Conservation (phyloP, 1,284 basidiomycete species). For the Fomitiporia mediterranea region DNA sequence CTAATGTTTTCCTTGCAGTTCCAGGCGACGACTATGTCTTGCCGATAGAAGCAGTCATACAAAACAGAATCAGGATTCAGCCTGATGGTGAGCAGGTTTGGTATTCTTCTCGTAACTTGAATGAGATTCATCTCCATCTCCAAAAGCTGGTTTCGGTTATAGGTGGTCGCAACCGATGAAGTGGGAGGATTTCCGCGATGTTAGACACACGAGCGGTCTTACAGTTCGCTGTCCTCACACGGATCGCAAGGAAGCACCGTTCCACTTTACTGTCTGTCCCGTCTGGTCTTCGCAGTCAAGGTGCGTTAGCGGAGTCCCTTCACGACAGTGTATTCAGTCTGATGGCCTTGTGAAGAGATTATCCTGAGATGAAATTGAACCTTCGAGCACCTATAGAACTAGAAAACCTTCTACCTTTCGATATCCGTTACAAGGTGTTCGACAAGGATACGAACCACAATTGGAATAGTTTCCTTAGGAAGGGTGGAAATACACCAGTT, state of each 20-base stretch:
- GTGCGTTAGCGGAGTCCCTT: too few relatives aligned
- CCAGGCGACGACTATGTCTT: conserved; percentile 89
- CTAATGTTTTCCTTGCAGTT: conserved; percentile 33
- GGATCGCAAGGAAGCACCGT: conserved; percentile 82
- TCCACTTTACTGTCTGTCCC: conserved; percentile 94
- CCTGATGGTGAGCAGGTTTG: conserved; percentile 74
- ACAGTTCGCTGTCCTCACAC: conserved; percentile 82
- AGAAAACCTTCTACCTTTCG: conserved; percentile 95
- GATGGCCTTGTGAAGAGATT: conserved; percentile 35
- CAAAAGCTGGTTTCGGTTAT: conserved; percentile 87
- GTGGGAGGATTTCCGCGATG: conserved; percentile 78
- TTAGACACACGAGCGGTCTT: conserved; percentile 29
- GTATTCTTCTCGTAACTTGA: neutral
- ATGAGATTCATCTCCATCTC: conserved; percentile 13
- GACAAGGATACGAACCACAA: conserved; percentile 94
- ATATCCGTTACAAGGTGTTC: conserved; percentile 93
- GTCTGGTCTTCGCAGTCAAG: conserved; percentile 55
- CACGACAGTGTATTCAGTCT: too few relatives aligned
- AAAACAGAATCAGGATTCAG: conserved; percentile 81
- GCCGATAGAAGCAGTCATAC: conserved; percentile 88
- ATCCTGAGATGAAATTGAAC: conserved; percentile 81
- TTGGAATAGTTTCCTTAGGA: conserved; percentile 89
- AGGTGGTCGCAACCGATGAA: conserved; percentile 89
- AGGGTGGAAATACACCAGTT: conserved; percentile 94
- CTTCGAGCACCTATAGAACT: conserved; percentile 95